These are phyloP conservation scores for Amaranthus hypochondriacus DNA, from an alignment of 148 eudicot species.

Conservation along the genomic window DNA sequence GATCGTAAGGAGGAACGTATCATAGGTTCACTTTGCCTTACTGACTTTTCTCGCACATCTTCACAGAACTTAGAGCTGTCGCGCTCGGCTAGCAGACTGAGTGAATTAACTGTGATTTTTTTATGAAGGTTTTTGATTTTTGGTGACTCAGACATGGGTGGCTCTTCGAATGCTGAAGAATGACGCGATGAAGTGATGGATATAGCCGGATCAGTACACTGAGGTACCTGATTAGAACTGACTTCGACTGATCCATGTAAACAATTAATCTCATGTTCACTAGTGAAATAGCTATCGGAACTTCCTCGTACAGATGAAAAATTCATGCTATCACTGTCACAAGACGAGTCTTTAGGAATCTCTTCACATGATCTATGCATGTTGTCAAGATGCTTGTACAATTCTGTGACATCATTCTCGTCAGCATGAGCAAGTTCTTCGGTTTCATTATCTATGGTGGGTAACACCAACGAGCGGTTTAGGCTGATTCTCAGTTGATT, in stretches of 20 bases:
- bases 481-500: too few relatives aligned
- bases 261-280: slow-evolving; percentile 30
- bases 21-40: slow-evolving; percentile 42
- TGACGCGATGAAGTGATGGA: slow-evolving; percentile 34
- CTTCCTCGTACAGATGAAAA: slow-evolving; percentile 61
- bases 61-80: slow-evolving; percentile 41
- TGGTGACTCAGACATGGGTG: slow-evolving; percentile 76
- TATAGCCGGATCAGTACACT: slow-evolving; percentile 24
- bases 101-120: slow-evolving; percentile 48
- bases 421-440: too few relatives aligned
- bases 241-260: slow-evolving; percentile 35
- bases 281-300: slow-evolving; percentile 44
- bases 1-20: slow-evolving; percentile 64
- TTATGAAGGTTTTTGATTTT: slow-evolving; percentile 50
- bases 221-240: slow-evolving; percentile 20
- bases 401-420: too few relatives aligned
- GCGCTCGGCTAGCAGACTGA: slow-evolving; percentile 34
- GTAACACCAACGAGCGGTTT: too few relatives aligned
- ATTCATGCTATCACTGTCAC: neutral
- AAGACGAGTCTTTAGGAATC: neutral
- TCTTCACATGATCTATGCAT: neutral
- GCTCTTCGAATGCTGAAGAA: slow-evolving; percentile 57
- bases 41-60: slow-evolving; percentile 33
- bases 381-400: too few relatives aligned
- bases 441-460: too few relatives aligned